These are phyloP conservation scores for Aciculosporium take DNA, from an alignment of 2,329 filamentous ascomycete species.

Conservation along the genomic window DNA sequence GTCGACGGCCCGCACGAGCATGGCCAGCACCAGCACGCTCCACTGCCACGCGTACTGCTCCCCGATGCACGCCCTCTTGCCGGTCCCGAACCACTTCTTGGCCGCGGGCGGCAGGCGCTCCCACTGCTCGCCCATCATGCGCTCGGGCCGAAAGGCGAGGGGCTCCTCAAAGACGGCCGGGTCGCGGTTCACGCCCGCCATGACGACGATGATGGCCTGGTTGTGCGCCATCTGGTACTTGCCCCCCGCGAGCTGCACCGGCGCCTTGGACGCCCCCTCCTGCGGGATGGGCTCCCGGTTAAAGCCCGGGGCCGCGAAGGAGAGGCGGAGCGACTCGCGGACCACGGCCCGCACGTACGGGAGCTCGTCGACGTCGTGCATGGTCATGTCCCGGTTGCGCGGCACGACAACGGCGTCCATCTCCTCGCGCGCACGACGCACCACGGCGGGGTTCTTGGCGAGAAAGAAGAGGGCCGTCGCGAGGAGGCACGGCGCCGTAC, in stretches of 20 bases:
- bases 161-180: constrained; percentile 33
- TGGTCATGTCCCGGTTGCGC: constrained; percentile 27
- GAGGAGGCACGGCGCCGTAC: constrained; percentile 32
- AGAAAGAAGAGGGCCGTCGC: constrained; percentile 35
- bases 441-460: constrained; percentile 32
- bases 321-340: constrained; percentile 39
- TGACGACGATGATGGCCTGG: constrained; percentile 34
- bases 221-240: constrained; percentile 35
- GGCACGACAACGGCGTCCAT: constrained; percentile 36
- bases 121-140: constrained; percentile 33
- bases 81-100: constrained; percentile 38
- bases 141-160: constrained; percentile 30
- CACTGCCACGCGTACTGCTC: constrained; percentile 36
- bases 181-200: constrained; percentile 36
- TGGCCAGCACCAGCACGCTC: constrained; percentile 26
- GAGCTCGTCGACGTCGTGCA: constrained; percentile 36
- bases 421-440: constrained; percentile 37
- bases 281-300: constrained; percentile 35
- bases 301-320: constrained; percentile 39
- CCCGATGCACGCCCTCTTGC: constrained; percentile 37
- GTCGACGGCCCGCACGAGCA: constrained; percentile 29
- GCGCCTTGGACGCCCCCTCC: constrained; percentile 24
- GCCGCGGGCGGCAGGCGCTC: constrained; percentile 28
- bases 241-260: constrained; percentile 32
- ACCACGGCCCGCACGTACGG: constrained; percentile 40